Base-by-base conservation (phyloP, 1,284 basidiomycete species). In the Pseudozyma hubeiensis region DNA sequence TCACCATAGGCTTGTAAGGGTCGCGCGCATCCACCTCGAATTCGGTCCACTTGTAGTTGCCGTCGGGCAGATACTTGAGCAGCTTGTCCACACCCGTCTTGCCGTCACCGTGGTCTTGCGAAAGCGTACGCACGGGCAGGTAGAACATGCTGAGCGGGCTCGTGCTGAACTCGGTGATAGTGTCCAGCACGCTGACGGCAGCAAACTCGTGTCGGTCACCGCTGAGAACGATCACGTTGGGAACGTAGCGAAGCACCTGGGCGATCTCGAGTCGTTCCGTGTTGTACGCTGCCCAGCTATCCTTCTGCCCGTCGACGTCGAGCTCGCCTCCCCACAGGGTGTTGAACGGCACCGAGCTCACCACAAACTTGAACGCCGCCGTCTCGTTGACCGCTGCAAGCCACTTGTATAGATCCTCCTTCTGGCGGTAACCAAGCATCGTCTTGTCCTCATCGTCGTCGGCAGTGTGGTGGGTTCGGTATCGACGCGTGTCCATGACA, bases 131-230 rank as follows among this genome's bases (percentile, higher is more conserved):
- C 6, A 84, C 58, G 40, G 75, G 76, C 10, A 85, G 64, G 75
- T 82, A 80, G 64, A 84, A 81, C 81, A 90, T 90, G 60, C 76
- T 80, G 78, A 92, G 81, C 3, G 92, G 92, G 70, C 90, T 89
- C 44, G 89, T 90, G 58, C 87, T 88, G 75, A 90, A 86, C 80
- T 90, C 89, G 52, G 87, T 81, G 19, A 89, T 86, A 10, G 86
- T 85, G 11, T 87, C 65, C 8, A 68, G 67, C 19, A 84, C 66
- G 52, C 66, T 72, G 8, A 80, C 83, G 3, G 89, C 89, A 3
- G 91, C 91, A 81, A 92, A 93, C 83, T 93, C 91, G 84, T 93
- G 92, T 9, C 91, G 87, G 81, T 93, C 92, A 17, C 83, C 82
- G 52, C 79, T 82, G 31, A 83, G 85, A 46, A 92, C 82, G 74